Evolutionary conservation across 306 rosid genomes (phyloP), one percentile per base, ranked within the genome.

Genomic region (Oxytropis ochrocephala): DNA sequence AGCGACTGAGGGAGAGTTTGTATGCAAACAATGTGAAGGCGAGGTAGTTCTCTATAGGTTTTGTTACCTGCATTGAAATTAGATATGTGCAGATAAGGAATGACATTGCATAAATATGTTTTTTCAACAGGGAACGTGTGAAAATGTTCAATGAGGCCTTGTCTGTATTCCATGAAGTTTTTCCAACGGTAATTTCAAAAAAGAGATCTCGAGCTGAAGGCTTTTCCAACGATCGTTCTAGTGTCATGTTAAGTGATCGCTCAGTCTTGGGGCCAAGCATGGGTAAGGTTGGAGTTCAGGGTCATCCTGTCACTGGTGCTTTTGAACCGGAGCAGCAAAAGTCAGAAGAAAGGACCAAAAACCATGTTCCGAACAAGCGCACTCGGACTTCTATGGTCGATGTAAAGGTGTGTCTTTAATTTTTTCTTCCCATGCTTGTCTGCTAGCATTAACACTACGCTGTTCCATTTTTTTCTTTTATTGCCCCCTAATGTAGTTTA

Each of bases 131-230:
- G 95, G 86, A 85, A 29, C 99, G 97, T 17, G 32, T 42, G 68
- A 91, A 94, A 74, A 69, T 79, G 82, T 87, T 94, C 83, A 78
- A 24, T n/a, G 97, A 94, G 30, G 90, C 96, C 44, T 78, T 94
- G 70, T 87, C 84, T 36, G 89, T 77, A 19, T 94, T 94, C 74
- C 84, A 94, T 81, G 84, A 87, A 67, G 78, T 79, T 80, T 94
- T 94, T 84, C 97, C 96, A 17, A 82, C 85, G 47, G 53, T 88
- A 53, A 87, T 86, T 69, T 87, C 94, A 51, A 94, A 94, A 82
- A 94, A 94, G 88, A 94, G 99, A 81, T 94, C 99, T 32, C 89
- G 99, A 68, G 81, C 82, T 76, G 99, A 94, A 81, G 60, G 83
- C 50, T 88, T 82, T 77, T 78, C 88, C 36, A 83, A 63, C 71